Evolutionary conservation across 768 basidiomycete genomes (phyloP), one percentile per base, ranked within the genome.

Genomic region (Tubosaeta sp.): DNA sequence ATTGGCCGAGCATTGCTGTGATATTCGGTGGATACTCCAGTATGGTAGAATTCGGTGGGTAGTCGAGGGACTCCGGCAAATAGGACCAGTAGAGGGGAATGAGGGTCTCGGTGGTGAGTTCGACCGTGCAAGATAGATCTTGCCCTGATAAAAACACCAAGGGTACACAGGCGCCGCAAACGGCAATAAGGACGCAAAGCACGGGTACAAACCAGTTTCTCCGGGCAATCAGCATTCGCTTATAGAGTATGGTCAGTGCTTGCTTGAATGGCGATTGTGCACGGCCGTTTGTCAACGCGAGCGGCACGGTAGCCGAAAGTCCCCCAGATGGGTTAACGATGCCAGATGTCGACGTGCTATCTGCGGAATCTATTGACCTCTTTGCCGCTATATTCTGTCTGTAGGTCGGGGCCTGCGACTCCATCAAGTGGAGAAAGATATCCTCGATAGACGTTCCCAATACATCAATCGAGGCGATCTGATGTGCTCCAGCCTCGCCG

Each of bases 381-480:
- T 63, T 55, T 3, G 54, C 56, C 3, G 54, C 56, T 13, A 73
- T 68, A 26, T 77, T 70, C 14, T 32, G 42, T 2, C 43, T 59
- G 22, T 38, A 50, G 1, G 13, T 26, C 33, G n/a, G 51, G 27
- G 16, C 42, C 48, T 65, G 61, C 4, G 76, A 71, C 43, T 67
- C 67, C 86, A 90, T 88, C 16, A 92, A 68, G 37, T 78, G 75
- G 17, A 92, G 74, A 71, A 92, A 91, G 42, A 92, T 86, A 51
- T 90, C 86, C 65, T 92, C 89, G 37, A 92, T 84, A 8, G 86
- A 81, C 1, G 88, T 84, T 10, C 86, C 84, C 19, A 86, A 68
- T 22, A 89, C 75, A 50, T 89, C 84, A 59, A 85, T 87, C 0
- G 80, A 81, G 0, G 61, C 60, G 34, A 88, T 71, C 9, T 63